Conservation (phyloP, 441 rosid genomes). For the Flueggea neowawraea region DNA sequence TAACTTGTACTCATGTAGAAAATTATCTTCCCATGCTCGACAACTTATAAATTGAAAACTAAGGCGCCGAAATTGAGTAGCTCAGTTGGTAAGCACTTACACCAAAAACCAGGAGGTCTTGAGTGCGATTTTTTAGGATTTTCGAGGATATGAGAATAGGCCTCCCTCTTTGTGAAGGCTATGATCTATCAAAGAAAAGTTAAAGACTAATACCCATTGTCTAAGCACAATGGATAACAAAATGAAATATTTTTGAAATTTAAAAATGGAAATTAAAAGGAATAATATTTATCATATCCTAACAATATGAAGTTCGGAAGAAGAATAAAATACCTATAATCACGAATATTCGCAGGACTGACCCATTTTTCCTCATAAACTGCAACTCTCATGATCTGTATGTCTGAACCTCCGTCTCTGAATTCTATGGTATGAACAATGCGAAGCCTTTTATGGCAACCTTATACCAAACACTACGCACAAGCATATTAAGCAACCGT, state of each 20-base stretch:
- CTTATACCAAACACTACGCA: slow-evolving; percentile 84
- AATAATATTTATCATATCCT: neutral
- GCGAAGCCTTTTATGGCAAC: slow-evolving; percentile 94
- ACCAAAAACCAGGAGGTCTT: too few relatives aligned
- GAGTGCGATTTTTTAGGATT: too few relatives aligned
- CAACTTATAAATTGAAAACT: too few relatives aligned
- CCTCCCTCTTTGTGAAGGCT: too few relatives aligned
- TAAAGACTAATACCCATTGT: too few relatives aligned
- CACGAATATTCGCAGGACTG: slow-evolving; percentile 60
- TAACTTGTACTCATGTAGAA: too few relatives aligned
- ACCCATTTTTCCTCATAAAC: slow-evolving; percentile 88
- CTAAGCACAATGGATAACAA: too few relatives aligned
- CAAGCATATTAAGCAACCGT: slow-evolving; percentile 7
- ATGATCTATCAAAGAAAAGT: too few relatives aligned
- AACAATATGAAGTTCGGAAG: neutral
- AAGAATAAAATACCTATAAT: slow-evolving; percentile 48
- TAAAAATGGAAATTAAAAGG: neutral
- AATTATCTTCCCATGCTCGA: too few relatives aligned
- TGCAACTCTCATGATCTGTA: slow-evolving; percentile 94
- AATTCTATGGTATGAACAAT: slow-evolving; percentile 88
- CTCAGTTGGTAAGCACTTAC: too few relatives aligned
- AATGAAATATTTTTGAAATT: neutral
- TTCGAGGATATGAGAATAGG: too few relatives aligned
- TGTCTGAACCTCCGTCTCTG: slow-evolving; percentile 68
- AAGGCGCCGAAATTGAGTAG: too few relatives aligned